phyloP scores from a whole-genome alignment of 164 flowering plant genomes.

The Buxus sempervirens region DNA sequence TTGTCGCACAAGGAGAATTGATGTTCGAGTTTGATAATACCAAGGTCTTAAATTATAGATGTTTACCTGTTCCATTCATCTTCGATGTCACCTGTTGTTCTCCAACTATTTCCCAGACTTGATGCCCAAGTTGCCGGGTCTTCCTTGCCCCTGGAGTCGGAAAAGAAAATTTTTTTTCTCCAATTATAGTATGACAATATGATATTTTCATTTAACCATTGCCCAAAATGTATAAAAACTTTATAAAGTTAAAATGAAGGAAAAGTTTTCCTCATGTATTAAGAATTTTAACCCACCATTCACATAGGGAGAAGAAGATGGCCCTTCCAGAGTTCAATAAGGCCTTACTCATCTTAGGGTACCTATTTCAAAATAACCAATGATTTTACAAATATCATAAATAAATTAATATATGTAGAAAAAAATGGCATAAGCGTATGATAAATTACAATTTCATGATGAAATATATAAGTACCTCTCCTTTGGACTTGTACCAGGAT shows the following conservation, averaged over 20 bases:
- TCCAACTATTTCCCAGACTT: constrained; percentile 67
- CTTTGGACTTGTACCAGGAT: constrained; percentile 32
- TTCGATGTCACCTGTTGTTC: constrained; percentile 68
- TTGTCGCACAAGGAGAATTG: too few relatives aligned
- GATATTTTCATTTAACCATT: background rate
- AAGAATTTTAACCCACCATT: constrained; percentile 47
- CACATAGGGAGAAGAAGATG: constrained; percentile 66
- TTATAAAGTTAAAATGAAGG: background rate
- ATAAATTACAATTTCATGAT: too few relatives aligned
- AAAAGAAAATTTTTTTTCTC: background rate
- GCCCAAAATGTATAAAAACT: too few relatives aligned
- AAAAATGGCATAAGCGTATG: too few relatives aligned
- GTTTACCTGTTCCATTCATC: constrained; percentile 61
- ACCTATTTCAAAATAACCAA: constrained; percentile 26
- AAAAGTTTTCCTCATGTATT: background rate
- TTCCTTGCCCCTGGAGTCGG: constrained; percentile 52
- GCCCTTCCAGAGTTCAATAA: constrained; percentile 54
- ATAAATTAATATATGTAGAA: background rate
- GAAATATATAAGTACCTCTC: constrained; percentile 33
- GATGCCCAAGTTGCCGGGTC: constrained; percentile 81
- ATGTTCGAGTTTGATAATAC: too few relatives aligned
- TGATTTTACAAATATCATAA: background rate
- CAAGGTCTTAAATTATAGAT: too few relatives aligned
- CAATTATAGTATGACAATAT: background rate
- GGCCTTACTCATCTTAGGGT: constrained; percentile 62